These are phyloP conservation scores for Heterobasidion parviporum DNA, from an alignment of 1,284 basidiomycete genomes.

Conservation along the genomic window DNA sequence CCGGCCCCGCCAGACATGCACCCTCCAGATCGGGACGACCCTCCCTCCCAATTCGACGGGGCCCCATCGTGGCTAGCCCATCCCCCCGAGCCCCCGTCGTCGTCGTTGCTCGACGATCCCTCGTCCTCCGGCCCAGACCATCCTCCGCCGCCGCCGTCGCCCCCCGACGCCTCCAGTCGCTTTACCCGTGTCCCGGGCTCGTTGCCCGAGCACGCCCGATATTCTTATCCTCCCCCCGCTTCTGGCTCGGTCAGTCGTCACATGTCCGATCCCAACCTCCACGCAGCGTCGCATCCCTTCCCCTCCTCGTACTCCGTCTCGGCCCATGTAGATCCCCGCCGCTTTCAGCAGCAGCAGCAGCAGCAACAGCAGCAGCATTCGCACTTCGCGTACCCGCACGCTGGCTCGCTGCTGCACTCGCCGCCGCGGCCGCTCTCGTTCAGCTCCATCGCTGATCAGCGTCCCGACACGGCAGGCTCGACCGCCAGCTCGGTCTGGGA, in stretches of 20 bases:
- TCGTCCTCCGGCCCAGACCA: conserved; percentile 3
- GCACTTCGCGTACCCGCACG: not conserved
- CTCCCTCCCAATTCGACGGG: not conserved
- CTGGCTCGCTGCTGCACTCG: conserved; percentile 4
- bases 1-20: conserved; percentile 5
- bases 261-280: conserved; percentile 7
- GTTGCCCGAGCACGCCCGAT: conserved; percentile 1
- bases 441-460: conserved; percentile 2
- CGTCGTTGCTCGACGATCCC: no score
- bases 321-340: not conserved
- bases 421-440: conserved; percentile 1
- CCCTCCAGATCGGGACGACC: not conserved
- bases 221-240: conserved; percentile 4
- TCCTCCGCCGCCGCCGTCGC: conserved; percentile 7
- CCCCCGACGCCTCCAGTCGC: conserved; percentile 8
- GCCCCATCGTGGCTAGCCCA: no score
- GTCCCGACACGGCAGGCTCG: conserved; percentile 11
- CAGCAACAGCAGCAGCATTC: not conserved
- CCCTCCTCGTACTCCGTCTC: not conserved
- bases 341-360: no score
- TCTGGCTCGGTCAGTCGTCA: conserved; percentile 3
- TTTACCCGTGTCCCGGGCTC: conserved; percentile 3
- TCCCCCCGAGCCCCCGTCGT: no score
- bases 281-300: not conserved
- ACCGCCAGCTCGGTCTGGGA: conserved; percentile 12